Percentiles rank a stretch among this genome's conserved stretches.
phyloP scores from a whole-genome alignment of 2,329 filamentous ascomycete genomes.

The Talaromyces sp. region DNA sequence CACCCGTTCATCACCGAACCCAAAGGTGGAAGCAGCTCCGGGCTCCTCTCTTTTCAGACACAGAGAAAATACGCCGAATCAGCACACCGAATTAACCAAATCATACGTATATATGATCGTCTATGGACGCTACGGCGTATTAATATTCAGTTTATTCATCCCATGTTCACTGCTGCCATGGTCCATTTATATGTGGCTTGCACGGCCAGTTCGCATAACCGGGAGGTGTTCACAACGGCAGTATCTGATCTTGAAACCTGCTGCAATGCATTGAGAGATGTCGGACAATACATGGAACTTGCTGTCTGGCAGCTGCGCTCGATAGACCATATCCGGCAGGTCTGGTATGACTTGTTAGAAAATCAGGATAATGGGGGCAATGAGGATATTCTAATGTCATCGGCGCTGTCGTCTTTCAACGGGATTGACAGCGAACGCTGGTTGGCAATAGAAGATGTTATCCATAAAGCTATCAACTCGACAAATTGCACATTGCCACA shows the following conservation, averaged over 20 bases:
- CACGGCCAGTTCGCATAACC: constrained; percentile 6
- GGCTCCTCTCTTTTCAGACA: background rate
- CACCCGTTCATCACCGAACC: constrained; percentile 15
- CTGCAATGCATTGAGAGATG: constrained; percentile 14
- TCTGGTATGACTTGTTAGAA: constrained; percentile 11
- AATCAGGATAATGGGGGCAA: background rate
- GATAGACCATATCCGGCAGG: constrained; percentile 7
- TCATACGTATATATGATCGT: constrained; percentile 11
- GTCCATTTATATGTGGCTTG: constrained; percentile 15
- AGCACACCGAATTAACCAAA: constrained; percentile 7
- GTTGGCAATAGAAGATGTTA: background rate
- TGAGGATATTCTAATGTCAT: background rate
- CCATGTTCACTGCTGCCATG: constrained; percentile 15
- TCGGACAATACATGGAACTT: constrained; percentile 9
- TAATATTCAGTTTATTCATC: constrained; percentile 16
- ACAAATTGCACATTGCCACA: background rate
- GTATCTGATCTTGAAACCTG: constrained; percentile 12
- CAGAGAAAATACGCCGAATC: constrained; percentile 12
- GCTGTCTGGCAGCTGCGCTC: constrained; percentile 11
- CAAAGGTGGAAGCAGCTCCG: background rate
- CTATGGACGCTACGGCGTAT: constrained; percentile 15
- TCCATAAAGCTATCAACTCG: background rate
- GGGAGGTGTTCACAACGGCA: constrained; percentile 5
- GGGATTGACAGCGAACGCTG: background rate
- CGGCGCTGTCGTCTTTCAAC: background rate